Conservation (phyloP, 2,329 filamentous ascomycete genomes). For the Fusarium sp. region DNA sequence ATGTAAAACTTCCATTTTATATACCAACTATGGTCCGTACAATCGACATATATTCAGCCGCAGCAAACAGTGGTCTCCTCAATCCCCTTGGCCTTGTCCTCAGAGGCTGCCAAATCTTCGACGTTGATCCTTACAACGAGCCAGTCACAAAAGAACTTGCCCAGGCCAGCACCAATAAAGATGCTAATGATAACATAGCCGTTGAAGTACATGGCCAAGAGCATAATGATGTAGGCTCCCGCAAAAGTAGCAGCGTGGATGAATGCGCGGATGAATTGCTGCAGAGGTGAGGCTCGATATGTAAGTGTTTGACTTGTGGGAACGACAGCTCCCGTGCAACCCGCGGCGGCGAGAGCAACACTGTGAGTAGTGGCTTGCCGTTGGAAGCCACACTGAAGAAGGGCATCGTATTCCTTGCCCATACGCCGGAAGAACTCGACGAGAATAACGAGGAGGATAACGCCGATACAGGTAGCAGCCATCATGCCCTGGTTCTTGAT, state of each 20-base stretch:
- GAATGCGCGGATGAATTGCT: constrained; percentile 72
- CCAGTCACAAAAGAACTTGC: constrained; percentile 66
- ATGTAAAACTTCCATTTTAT: neutral
- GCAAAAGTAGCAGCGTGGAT: constrained; percentile 77
- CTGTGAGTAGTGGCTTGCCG: constrained; percentile 42
- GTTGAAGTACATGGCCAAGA: constrained; percentile 69
- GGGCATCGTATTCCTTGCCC: constrained; percentile 75
- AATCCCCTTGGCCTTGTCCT: constrained; percentile 45
- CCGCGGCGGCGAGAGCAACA: constrained; percentile 31
- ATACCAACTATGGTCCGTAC: neutral
- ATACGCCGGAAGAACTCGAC: constrained; percentile 78
- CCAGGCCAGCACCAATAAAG: constrained; percentile 63
- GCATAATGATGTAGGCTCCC: constrained; percentile 81
- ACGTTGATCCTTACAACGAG: constrained; percentile 55
- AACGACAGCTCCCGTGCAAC: constrained; percentile 36
- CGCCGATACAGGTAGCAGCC: constrained; percentile 80
- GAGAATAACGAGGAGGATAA: constrained; percentile 73
- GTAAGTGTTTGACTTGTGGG: constrained; percentile 40
- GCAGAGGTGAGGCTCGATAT: constrained; percentile 65
- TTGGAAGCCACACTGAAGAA: constrained; percentile 63
- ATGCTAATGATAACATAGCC: constrained; percentile 84
- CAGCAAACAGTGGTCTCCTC: constrained; percentile 60
- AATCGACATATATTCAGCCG: constrained; percentile 39
- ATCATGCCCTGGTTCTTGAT: constrained; percentile 77
- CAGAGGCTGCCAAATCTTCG: constrained; percentile 36